These are phyloP conservation scores for Luzula sylvatica DNA, from an alignment of 176 grass and related monocot species.

Conservation along the genomic window DNA sequence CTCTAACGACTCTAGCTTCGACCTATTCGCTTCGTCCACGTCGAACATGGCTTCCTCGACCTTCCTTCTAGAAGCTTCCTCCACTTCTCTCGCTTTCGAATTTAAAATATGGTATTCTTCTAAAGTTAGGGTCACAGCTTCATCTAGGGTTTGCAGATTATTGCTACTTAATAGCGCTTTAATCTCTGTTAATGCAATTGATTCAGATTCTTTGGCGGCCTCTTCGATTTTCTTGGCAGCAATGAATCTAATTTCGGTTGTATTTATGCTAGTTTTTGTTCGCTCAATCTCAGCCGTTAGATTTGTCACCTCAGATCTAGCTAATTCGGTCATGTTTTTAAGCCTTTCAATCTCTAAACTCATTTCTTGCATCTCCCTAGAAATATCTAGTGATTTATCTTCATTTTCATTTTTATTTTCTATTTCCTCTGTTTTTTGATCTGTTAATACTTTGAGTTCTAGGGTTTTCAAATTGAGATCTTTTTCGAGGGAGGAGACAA, in stretches of 20 bases:
- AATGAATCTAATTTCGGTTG: constrained; percentile 47
- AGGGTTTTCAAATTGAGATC: constrained; percentile 41
- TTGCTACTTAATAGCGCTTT: constrained; percentile 57
- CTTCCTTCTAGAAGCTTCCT: constrained; percentile 52
- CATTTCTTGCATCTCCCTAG: constrained; percentile 59
- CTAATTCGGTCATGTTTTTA: constrained; percentile 50
- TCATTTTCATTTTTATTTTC: constrained; percentile 25
- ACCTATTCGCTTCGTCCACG: constrained; percentile 46
- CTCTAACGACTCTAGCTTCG: constrained; percentile 29
- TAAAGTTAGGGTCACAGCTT: constrained; percentile 42
- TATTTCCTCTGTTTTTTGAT: constrained; percentile 17
- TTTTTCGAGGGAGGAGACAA: constrained; percentile 51
- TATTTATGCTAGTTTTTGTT: constrained; percentile 56
- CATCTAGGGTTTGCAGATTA: constrained; percentile 21
- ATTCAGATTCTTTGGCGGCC: constrained; percentile 66
- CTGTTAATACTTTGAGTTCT: constrained; percentile 42
- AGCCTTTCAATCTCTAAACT: constrained; percentile 50
- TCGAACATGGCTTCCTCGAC: constrained; percentile 40
- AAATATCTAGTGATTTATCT: constrained; percentile 21
- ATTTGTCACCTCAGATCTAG: constrained; percentile 41
- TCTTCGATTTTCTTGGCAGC: constrained; percentile 91
- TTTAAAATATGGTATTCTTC: constrained; percentile 56
- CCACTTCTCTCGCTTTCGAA: constrained; percentile 48
- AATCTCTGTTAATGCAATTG: constrained; percentile 64
- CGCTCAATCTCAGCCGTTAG: constrained; percentile 62